These are phyloP conservation scores for Aspergillus awamori DNA, from an alignment of 2,329 filamentous ascomycete genomes.

Conservation along the genomic window DNA sequence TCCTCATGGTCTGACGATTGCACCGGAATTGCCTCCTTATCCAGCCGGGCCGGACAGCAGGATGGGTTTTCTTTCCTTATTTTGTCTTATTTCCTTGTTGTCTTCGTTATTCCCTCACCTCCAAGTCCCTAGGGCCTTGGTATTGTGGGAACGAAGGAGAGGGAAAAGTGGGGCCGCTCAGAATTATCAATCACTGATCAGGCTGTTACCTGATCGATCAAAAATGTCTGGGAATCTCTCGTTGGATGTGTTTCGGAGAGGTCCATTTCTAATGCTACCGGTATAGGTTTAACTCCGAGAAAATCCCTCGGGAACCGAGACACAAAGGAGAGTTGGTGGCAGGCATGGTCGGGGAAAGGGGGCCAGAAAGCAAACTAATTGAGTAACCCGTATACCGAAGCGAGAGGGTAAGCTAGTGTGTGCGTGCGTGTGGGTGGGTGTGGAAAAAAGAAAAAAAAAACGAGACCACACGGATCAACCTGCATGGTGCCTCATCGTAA, in stretches of 20 bases:
- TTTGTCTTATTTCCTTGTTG: background rate
- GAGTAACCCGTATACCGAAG: background rate
- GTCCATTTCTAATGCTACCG: background rate
- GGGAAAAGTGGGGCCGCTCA: conserved; percentile 3
- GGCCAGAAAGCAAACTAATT: background rate
- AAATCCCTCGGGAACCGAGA: conserved; percentile 10
- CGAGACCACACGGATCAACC: conserved; percentile 3
- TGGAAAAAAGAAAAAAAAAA: too few species aligned
- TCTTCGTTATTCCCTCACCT: conserved; percentile 1
- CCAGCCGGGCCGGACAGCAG: background rate
- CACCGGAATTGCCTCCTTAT: background rate
- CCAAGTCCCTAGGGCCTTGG: conserved; percentile 7
- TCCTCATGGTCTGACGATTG: background rate
- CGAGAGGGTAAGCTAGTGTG: background rate
- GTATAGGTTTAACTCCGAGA: conserved; percentile 1
- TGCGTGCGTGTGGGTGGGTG: background rate
- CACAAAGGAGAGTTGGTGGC: background rate
- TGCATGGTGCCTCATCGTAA: conserved; percentile 11
- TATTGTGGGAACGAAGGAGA: conserved; percentile 8
- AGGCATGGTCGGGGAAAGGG: background rate
- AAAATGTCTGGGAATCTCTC: background rate
- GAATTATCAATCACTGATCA: conserved; percentile 12
- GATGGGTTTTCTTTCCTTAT: background rate
- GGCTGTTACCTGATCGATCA: background rate
- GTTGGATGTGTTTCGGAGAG: background rate